These are phyloP conservation scores for Solanum chaucha DNA, from an alignment of 257 asterid genomes.

Conservation along the genomic window DNA sequence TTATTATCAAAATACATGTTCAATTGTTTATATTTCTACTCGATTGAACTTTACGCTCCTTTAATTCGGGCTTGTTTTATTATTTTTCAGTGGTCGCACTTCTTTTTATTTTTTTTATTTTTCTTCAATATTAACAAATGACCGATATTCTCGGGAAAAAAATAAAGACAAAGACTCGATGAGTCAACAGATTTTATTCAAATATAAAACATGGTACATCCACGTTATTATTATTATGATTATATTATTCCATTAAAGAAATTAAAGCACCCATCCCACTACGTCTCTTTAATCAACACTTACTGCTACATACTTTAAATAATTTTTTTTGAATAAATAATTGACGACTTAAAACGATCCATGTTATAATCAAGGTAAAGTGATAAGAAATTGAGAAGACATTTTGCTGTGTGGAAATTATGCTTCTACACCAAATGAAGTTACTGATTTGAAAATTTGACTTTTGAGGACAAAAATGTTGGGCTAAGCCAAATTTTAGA, in stretches of 20 bases:
- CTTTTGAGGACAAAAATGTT: no score
- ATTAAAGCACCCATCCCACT: not conserved
- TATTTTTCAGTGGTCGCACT: not conserved
- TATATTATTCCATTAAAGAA: not conserved
- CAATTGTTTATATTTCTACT: not conserved
- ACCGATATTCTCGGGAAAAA: not conserved
- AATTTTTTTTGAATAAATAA: accelerated
- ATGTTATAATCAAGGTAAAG: not conserved
- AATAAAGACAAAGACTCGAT: not conserved
- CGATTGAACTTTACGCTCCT: not conserved
- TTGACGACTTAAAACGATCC: no score
- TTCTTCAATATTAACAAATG: not conserved
- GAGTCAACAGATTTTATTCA: not conserved
- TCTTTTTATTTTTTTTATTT: no score
- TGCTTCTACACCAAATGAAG: not conserved
- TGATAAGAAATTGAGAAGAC: not conserved
- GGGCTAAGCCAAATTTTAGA: no score
- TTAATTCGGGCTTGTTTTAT: not conserved
- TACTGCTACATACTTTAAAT: not conserved
- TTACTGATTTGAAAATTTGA: not conserved
- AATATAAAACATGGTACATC: not conserved
- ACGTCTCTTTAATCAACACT: not conserved
- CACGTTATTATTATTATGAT: not conserved
- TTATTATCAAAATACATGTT: not conserved
- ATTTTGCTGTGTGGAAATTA: not conserved